A percentile compares a stretch with the other conserved stretches of the same genome.
phyloP scores from a whole-genome alignment of 208 protist genomes.

The Lotmaria passim region DNA sequence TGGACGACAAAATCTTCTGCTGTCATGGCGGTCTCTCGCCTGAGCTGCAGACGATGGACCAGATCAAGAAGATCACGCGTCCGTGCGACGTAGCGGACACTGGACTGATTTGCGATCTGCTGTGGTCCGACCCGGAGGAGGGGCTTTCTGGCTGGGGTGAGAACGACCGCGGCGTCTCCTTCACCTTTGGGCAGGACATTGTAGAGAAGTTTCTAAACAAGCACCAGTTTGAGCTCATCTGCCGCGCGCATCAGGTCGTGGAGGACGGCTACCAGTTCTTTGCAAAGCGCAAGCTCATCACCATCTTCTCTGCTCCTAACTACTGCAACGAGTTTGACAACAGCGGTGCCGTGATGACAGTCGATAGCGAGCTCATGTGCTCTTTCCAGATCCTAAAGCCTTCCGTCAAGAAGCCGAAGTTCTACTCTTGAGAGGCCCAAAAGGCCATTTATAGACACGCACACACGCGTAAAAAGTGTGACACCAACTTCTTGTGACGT shows the following conservation, averaged over 20 bases:
- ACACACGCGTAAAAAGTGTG: neutral
- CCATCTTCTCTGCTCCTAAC: slow-evolving; percentile 98
- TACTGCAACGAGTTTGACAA: slow-evolving; percentile 99
- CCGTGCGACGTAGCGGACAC: slow-evolving; percentile 99
- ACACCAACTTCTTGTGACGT: neutral
- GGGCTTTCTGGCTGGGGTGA: slow-evolving; percentile 90
- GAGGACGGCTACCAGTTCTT: slow-evolving; percentile 98
- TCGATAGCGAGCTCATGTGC: slow-evolving; percentile 98
- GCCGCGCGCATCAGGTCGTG: slow-evolving; percentile 98
- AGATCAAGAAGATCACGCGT: slow-evolving; percentile 96
- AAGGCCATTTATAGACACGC: neutral
- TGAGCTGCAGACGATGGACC: slow-evolving; percentile 96
- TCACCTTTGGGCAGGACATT: slow-evolving; percentile 92
- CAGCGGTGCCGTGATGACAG: slow-evolving; percentile 99
- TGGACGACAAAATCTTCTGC: slow-evolving; percentile 99
- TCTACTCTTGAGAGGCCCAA: slow-evolving; percentile 55
- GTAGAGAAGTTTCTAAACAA: slow-evolving; percentile 96
- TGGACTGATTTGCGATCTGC: slow-evolving; percentile 99
- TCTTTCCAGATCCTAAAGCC: slow-evolving; percentile 98
- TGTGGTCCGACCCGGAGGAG: slow-evolving; percentile 99
- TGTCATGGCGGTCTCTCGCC: slow-evolving; percentile 98
- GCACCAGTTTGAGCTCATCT: slow-evolving; percentile 96
- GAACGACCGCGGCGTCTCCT: slow-evolving; percentile 94
- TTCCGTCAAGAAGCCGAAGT: slow-evolving; percentile 88
- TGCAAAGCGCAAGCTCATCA: slow-evolving; percentile 95